Conservation (phyloP, 306 rosid genomes). For the Dicorynia guianensis region DNA sequence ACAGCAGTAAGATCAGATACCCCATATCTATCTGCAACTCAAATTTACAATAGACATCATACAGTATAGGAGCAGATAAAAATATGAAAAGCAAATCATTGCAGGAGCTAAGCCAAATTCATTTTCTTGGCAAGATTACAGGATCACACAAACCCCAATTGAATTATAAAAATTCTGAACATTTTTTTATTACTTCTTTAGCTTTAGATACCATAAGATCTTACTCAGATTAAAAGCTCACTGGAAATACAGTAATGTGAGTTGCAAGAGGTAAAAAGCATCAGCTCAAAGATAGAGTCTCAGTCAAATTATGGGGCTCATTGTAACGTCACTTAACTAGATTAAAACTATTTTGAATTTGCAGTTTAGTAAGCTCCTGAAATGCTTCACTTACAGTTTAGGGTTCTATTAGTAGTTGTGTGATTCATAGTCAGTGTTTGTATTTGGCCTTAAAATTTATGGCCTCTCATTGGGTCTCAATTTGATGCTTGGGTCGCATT, state of each 20-base stretch:
- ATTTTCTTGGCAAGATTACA: slow-evolving; percentile 22
- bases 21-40: slow-evolving; percentile 9
- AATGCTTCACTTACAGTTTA: background rate
- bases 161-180: background rate
- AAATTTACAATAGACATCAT: background rate
- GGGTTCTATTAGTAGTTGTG: too few species aligned
- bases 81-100: slow-evolving; percentile 21
- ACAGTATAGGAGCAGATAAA: slow-evolving; percentile 9
- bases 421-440: too few species aligned
- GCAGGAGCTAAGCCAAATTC: background rate
- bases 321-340: background rate
- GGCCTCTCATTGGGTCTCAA: too few species aligned
- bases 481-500: too few species aligned
- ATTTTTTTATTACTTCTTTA: background rate
- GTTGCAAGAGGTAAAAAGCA: background rate
- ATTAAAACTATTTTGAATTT: background rate
- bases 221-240: slow-evolving; percentile 14
- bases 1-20: slow-evolving; percentile 39
- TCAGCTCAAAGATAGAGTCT: background rate
- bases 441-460: too few species aligned
- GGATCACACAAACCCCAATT: slow-evolving; percentile 7
- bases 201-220: background rate
- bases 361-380: background rate
- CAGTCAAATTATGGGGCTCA: background rate
- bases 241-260: background rate